A percentile compares a stretch with the other conserved stretches of the same genome.
phyloP scores from a whole-genome alignment of 176 grass and related monocot genomes.

The Aechmea fasciata region DNA sequence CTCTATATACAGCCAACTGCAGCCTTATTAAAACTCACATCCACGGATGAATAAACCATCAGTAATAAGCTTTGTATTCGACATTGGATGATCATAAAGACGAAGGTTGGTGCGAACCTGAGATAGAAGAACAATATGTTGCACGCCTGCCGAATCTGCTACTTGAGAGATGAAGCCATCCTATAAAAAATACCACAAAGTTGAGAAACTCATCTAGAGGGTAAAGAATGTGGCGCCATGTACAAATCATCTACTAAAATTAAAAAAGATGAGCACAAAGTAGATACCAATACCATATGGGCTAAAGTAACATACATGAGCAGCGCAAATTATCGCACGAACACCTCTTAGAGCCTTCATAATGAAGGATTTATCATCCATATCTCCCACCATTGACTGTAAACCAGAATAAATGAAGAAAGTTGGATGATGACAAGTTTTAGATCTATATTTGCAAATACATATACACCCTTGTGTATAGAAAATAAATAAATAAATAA shows the following conservation, averaged over 20 bases:
- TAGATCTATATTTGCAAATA: not conserved
- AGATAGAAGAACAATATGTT: slow-evolving; percentile 85
- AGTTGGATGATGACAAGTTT: not conserved
- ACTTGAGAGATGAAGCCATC: slow-evolving; percentile 76
- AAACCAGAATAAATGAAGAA: slow-evolving; percentile 10
- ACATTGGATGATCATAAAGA: not conserved
- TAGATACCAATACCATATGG: not conserved
- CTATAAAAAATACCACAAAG: slow-evolving; percentile 25
- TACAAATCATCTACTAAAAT: not conserved
- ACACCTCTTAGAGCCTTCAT: slow-evolving; percentile 68
- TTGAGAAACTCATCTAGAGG: not conserved
- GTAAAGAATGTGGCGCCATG: not conserved
- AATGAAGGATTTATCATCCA: slow-evolving; percentile 55
- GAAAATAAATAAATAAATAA: too few relatives aligned
- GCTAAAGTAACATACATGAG: slow-evolving; percentile 42
- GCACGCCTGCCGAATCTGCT: slow-evolving; percentile 39
- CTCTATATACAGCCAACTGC: slow-evolving; percentile 78
- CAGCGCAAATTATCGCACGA: slow-evolving; percentile 60
- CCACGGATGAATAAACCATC: slow-evolving; percentile 4
- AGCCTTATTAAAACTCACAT: slow-evolving; percentile 64
- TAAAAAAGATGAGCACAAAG: not conserved
- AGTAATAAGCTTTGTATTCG: not conserved
- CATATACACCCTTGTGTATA: too few relatives aligned
- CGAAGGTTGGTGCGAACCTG: slow-evolving; percentile 47
- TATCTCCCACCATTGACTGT: slow-evolving; percentile 62